Base-by-base conservation (phyloP, 345 rosid species). In the Lepidium aucheri region DNA sequence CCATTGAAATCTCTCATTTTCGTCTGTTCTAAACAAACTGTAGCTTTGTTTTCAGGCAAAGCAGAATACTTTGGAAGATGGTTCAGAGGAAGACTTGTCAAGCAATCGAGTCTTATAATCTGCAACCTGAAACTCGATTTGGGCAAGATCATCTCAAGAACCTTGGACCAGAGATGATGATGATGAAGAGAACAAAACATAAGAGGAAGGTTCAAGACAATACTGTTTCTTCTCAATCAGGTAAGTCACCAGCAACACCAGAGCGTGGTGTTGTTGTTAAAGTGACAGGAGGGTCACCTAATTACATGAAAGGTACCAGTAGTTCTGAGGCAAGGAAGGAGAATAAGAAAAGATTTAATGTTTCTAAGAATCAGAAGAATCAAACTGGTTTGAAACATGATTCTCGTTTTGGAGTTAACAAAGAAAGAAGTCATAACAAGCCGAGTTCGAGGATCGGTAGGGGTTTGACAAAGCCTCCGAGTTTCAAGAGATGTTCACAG, bases 281-380 rank as follows among this genome's bases (percentile, higher is more conserved):
- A 80, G 11, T 63, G 6, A 15, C 66, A 47, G 73, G 60, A 5
- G 77, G 73, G 1, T 74, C 84, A 17, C 97, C 96, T 7, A 93
- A 88, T 74, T 90, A 90, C 76, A 93, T 88, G 97, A 93, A 86
- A 82, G 79, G 84, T 35, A 93, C 98, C 4, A 81, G 81, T 80
- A 76, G 98, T 56, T 93, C 94, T 24, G 86, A 84, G 73, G 94
- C 97, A 10, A 85, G 87, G 61, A 87, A 80, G 34, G 97, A 86
- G 76, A 73, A 65, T 75, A 32, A 68, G 65, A 61, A 65, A 63
- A 36, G 13, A 22, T 55, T 64, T 11, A 63, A 24, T 68, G 64
- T 69, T 46, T 76, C 81, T 70, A 32, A 78, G 63, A 58, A 60
- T 32, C 59, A 62, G 64, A 50, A 65, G 51, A 79, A 77, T 63